phyloP scores from a whole-genome alignment of 1,284 basidiomycete species.

The Sphaerobolus stellatus region DNA sequence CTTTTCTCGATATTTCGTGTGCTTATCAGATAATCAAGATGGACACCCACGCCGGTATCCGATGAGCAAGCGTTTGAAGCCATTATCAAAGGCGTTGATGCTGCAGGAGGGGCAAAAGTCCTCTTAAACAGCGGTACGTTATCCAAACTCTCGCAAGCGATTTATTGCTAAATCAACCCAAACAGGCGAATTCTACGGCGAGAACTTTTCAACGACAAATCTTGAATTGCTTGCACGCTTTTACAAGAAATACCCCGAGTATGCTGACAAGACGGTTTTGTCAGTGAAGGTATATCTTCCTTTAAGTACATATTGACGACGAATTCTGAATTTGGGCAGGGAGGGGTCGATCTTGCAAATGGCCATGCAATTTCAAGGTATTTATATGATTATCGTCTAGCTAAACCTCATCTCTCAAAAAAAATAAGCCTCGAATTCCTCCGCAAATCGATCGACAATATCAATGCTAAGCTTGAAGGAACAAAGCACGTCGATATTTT shows the following conservation, averaged over 20 bases:
- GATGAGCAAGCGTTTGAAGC: conserved; percentile 60
- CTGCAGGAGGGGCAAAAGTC: conserved; percentile 47
- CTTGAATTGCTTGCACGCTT: conserved; percentile 44
- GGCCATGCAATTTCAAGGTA: too few relatives aligned
- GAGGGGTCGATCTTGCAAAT: too few relatives aligned
- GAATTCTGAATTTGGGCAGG: too few relatives aligned
- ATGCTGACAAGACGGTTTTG: conserved; percentile 50
- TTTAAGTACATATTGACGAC: too few relatives aligned
- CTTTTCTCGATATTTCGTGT: not conserved
- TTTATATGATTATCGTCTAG: too few relatives aligned
- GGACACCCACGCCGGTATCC: conserved; percentile 39
- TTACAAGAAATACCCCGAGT: conserved; percentile 52
- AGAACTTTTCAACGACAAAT: conserved; percentile 35
- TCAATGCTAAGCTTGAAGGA: conserved; percentile 39
- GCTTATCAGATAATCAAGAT: conserved; percentile 23
- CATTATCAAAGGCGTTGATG: conserved; percentile 62
- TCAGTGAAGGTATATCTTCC: conserved; percentile 36
- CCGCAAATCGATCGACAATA: conserved; percentile 38
- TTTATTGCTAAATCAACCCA: not conserved
- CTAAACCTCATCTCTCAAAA: conserved; percentile 21
- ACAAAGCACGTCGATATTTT: conserved; percentile 47
- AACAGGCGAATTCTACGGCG: conserved; percentile 45
- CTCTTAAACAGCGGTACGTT: conserved; percentile 46
- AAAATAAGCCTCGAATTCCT: conserved; percentile 35
- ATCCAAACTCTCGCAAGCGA: not conserved